phyloP scores from a whole-genome alignment of 495 filamentous ascomycete genomes.

The Penicillium lividum region DNA sequence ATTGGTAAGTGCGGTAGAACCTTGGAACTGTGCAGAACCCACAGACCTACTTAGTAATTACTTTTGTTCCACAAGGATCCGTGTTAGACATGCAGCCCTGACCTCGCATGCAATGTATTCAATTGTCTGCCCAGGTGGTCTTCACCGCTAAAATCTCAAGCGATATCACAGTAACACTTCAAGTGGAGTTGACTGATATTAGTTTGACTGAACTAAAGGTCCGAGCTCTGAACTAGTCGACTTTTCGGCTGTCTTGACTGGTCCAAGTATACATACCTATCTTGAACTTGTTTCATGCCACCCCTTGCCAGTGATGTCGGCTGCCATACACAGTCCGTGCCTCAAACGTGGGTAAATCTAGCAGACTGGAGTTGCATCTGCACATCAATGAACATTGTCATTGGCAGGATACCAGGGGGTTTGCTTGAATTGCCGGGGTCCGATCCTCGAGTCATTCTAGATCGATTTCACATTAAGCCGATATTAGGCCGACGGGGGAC shows the following conservation, averaged over 20 bases:
- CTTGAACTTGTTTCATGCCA: not conserved
- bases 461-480: not conserved
- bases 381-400: slow-evolving; percentile 1
- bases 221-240: not conserved
- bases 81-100: not conserved
- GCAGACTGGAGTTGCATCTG: not conserved
- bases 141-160: not conserved
- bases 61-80: not conserved
- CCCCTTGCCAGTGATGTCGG: slow-evolving; percentile 5
- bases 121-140: not conserved
- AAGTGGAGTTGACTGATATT: not conserved
- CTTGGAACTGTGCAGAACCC: not conserved
- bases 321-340: slow-evolving; percentile 1
- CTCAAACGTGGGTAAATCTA: slow-evolving; percentile 12
- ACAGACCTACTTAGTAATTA: not conserved
- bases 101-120: not conserved
- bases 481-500: not conserved
- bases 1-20: not conserved
- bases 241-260: not conserved
- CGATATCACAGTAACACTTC: not conserved
- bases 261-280: not conserved
- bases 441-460: not conserved
- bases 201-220: not conserved
- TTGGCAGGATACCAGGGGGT: not conserved
- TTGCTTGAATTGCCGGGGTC: not conserved